phyloP scores from a whole-genome alignment of 306 rosid genomes.

The Nissolia schottii region DNA sequence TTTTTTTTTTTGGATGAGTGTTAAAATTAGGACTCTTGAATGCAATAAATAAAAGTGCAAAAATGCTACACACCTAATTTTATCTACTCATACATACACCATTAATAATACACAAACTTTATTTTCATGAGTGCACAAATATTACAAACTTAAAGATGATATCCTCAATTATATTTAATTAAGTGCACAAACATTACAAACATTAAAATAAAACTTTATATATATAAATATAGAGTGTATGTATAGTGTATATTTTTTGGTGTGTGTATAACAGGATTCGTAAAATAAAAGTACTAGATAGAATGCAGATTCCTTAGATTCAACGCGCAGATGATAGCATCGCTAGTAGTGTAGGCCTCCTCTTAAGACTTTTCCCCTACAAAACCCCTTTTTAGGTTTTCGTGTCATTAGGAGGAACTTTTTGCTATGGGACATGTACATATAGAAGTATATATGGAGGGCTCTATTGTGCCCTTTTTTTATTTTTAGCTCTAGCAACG shows the following conservation, averaged over 20 bases:
- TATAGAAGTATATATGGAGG: not conserved
- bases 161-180: too few species aligned
- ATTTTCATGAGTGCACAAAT: too few species aligned
- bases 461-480: not conserved
- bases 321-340: not conserved
- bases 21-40: not conserved
- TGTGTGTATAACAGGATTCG: too few species aligned
- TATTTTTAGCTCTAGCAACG: not conserved
- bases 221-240: too few species aligned
- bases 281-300: not conserved
- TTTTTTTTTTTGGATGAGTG: too few species aligned
- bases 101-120: too few species aligned
- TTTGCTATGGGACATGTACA: not conserved
- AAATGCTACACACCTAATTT: too few species aligned
- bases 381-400: not conserved
- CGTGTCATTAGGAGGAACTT: not conserved
- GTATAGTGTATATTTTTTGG: too few species aligned
- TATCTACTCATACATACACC: too few species aligned
- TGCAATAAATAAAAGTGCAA: not conserved
- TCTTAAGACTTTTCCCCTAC: not conserved
- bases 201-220: too few species aligned
- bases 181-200: too few species aligned
- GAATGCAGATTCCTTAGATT: not conserved
- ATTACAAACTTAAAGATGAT: too few species aligned
- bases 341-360: not conserved